These are phyloP conservation scores for Acidomyces sp. DNA, from an alignment of 495 filamentous ascomycete genomes.

Conservation along the genomic window DNA sequence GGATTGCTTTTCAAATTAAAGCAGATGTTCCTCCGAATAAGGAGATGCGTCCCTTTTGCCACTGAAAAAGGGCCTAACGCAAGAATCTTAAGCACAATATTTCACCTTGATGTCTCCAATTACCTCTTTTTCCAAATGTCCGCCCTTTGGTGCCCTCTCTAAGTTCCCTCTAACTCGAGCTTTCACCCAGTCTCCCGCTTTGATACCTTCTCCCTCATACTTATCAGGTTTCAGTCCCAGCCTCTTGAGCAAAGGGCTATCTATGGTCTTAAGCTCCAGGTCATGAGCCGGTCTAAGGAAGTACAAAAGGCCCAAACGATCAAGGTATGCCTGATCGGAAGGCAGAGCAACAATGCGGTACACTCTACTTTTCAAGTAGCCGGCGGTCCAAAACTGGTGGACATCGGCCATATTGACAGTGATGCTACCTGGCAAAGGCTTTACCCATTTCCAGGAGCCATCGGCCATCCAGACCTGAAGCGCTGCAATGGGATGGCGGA, in stretches of 20 bases:
- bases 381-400: slow-evolving; percentile 21
- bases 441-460: slow-evolving; percentile 25
- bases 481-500: slow-evolving; percentile 43
- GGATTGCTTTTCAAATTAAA: too few relatives aligned
- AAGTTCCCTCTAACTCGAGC: slow-evolving; percentile 16
- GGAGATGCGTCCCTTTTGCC: too few relatives aligned
- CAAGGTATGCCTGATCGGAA: slow-evolving; percentile 22
- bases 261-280: slow-evolving; percentile 15
- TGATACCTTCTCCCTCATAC: slow-evolving; percentile 8
- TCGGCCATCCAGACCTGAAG: slow-evolving; percentile 34
- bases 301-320: slow-evolving; percentile 25
- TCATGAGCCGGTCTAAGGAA: slow-evolving; percentile 21
- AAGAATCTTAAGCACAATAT: slow-evolving; percentile 14
- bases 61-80: too few relatives aligned
- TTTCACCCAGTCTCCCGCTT: slow-evolving; percentile 19
- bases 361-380: slow-evolving; percentile 22
- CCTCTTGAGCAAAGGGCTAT: slow-evolving; percentile 19
- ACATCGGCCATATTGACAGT: slow-evolving; percentile 26
- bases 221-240: slow-evolving; percentile 4
- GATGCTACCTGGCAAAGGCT: slow-evolving; percentile 21
- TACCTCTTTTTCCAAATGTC: slow-evolving; percentile 10
- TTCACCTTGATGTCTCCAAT: slow-evolving; percentile 12
- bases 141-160: slow-evolving; percentile 9
- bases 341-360: slow-evolving; percentile 24
- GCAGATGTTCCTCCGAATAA: too few relatives aligned